phyloP scores from a whole-genome alignment of 2,329 filamentous ascomycete genomes.

The Cercospora nicotianae region DNA sequence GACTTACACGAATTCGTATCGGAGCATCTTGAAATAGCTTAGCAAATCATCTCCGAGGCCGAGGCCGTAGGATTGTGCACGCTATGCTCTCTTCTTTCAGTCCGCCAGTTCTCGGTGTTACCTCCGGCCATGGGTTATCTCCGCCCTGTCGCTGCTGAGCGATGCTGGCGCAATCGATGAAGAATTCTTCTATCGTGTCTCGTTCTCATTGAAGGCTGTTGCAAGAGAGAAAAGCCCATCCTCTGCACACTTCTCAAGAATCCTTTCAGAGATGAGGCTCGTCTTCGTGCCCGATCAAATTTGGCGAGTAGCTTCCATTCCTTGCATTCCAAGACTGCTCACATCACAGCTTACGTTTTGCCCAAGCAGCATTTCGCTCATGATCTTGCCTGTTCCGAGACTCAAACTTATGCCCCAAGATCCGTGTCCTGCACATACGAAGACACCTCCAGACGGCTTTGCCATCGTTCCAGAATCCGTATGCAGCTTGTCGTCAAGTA shows the following conservation, averaged over 20 bases:
- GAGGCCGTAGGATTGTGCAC: background rate
- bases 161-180: background rate
- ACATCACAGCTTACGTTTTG: slow-evolving; percentile 57
- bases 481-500: slow-evolving; percentile 52
- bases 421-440: slow-evolving; percentile 83
- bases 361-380: slow-evolving; percentile 65
- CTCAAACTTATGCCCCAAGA: slow-evolving; percentile 99
- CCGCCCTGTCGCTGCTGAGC: background rate
- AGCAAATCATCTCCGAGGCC: background rate
- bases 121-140: background rate
- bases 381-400: slow-evolving; percentile 65
- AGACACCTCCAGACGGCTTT: slow-evolving; percentile 64
- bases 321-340: slow-evolving; percentile 45
- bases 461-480: slow-evolving; percentile 51
- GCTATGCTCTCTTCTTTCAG: background rate
- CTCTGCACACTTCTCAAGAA: no score
- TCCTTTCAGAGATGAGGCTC: background rate
- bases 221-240: background rate
- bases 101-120: background rate
- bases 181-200: background rate
- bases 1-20: background rate
- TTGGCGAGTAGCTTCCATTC: background rate
- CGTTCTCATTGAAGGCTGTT: background rate
- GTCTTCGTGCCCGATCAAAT: background rate
- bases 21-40: background rate